Evolutionary conservation across 1,284 basidiomycete genomes (phyloP).

Genomic region (Irpex sp.): DNA sequence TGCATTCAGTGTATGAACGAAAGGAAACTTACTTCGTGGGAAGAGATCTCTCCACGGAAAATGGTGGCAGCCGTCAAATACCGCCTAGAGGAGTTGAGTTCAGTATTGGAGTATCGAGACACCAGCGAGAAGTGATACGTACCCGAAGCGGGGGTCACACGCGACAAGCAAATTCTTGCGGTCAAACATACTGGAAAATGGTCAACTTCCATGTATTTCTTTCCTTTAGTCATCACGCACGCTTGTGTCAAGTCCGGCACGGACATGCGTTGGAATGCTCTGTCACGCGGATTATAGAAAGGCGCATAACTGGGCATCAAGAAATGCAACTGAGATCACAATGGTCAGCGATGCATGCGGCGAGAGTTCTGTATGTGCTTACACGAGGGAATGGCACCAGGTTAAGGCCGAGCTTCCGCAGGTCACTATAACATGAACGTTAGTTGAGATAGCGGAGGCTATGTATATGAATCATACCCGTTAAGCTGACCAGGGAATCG

Average conservation of each 20-base stretch:
- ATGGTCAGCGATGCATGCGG: neutral
- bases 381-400: conserved; percentile 90
- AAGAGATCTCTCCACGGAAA: conserved; percentile 81
- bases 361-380: conserved; percentile 23
- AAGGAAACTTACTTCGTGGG: conserved; percentile 64
- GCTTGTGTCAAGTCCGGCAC: conserved; percentile 68
- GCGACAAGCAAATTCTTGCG: conserved; percentile 79
- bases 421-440: conserved; percentile 52
- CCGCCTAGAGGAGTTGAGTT: conserved; percentile 39
- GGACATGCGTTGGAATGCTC: conserved; percentile 60
- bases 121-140: conserved; percentile 18
- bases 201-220: conserved; percentile 1
- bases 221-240: conserved; percentile 34
- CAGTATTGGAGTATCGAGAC: neutral
- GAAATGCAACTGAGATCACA: conserved; percentile 72
- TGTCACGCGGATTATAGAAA: conserved; percentile 61
- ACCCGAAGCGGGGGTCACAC: conserved; percentile 81
- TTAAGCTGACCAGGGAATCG: conserved; percentile 95
- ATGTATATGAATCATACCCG: conserved; percentile 44
- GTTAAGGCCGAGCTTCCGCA: conserved; percentile 93
- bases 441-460: neutral
- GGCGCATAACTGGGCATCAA: conserved; percentile 88
- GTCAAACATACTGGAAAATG: conserved; percentile 65
- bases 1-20: conserved; percentile 12
- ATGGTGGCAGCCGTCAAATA: conserved; percentile 88